These are phyloP conservation scores for Rhinocladiella mackenziei DNA, from an alignment of 2,329 filamentous ascomycete species.

Conservation along the genomic window DNA sequence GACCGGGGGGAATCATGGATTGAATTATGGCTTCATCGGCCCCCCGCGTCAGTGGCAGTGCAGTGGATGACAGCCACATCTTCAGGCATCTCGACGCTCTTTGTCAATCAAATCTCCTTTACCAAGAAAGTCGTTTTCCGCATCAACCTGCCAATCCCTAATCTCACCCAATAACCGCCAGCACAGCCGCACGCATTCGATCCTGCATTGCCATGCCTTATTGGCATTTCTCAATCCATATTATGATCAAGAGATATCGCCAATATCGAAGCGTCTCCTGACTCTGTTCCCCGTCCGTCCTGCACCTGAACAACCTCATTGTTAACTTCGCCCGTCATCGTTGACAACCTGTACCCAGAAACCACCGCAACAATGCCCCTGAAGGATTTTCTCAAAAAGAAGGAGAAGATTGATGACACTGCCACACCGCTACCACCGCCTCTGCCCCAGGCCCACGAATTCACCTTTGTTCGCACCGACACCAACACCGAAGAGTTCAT, in stretches of 20 bases:
- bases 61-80: no score
- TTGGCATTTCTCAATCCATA: slow-evolving; percentile 13
- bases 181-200: slow-evolving; percentile 18
- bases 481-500: slow-evolving; percentile 76
- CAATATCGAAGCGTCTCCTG: slow-evolving; percentile 18
- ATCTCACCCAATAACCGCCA: slow-evolving; percentile 10
- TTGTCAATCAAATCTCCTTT: no score
- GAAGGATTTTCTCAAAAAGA: slow-evolving; percentile 60
- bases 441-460: slow-evolving; percentile 55
- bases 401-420: slow-evolving; percentile 49
- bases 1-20: no score
- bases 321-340: neutral
- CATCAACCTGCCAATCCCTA: slow-evolving; percentile 2
- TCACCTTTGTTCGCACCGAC: slow-evolving; percentile 81
- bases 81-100: no score
- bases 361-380: slow-evolving; percentile 48
- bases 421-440: slow-evolving; percentile 29
- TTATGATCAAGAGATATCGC: slow-evolving; percentile 18
- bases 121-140: no score
- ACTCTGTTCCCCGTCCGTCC: neutral
- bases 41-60: no score
- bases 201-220: neutral
- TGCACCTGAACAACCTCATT: neutral
- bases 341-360: neutral
- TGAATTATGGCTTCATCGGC: no score